These are phyloP conservation scores for Trichosporon asahii DNA, from an alignment of 1,284 basidiomycete species.

Conservation along the genomic window DNA sequence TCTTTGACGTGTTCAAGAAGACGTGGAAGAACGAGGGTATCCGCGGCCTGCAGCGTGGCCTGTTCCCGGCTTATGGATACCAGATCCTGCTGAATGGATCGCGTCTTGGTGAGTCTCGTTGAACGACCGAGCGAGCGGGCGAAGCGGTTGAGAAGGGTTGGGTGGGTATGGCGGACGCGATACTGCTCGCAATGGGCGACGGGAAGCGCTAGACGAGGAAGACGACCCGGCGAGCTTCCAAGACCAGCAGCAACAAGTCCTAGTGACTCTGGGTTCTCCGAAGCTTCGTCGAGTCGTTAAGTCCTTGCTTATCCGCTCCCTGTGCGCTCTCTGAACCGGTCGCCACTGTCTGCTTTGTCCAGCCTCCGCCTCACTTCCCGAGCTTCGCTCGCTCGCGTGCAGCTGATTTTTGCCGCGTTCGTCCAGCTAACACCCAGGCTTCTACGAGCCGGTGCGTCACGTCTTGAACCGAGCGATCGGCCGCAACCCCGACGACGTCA, in stretches of 20 bases:
- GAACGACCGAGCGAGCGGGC: not conserved
- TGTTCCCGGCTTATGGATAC: conserved; percentile 88
- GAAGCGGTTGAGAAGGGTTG: not conserved
- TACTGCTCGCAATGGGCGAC: not conserved
- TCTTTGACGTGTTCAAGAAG: conserved; percentile 80
- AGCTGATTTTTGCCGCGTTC: no score
- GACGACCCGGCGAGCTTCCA: no score
- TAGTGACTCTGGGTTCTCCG: no score
- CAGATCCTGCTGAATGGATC: conserved; percentile 95
- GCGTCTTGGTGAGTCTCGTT: conserved; percentile 65
- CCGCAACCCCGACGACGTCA: conserved; percentile 61
- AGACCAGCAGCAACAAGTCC: no score
- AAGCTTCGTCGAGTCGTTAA: no score
- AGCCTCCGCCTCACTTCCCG: no score
- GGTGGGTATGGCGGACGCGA: no score
- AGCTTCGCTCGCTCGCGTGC: no score
- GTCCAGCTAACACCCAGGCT: conserved; percentile 57
- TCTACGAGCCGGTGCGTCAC: conserved; percentile 88
- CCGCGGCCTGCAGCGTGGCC: conserved; percentile 82
- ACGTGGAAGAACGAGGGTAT: conserved; percentile 90
- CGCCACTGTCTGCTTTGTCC: no score
- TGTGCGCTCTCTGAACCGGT: no score
- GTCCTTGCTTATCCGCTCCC: no score
- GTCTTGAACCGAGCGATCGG: conserved; percentile 69
- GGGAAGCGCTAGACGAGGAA: no score